phyloP scores from a whole-genome alignment of 2,329 filamentous ascomycete genomes.

The Trichoderma cornu-damae region DNA sequence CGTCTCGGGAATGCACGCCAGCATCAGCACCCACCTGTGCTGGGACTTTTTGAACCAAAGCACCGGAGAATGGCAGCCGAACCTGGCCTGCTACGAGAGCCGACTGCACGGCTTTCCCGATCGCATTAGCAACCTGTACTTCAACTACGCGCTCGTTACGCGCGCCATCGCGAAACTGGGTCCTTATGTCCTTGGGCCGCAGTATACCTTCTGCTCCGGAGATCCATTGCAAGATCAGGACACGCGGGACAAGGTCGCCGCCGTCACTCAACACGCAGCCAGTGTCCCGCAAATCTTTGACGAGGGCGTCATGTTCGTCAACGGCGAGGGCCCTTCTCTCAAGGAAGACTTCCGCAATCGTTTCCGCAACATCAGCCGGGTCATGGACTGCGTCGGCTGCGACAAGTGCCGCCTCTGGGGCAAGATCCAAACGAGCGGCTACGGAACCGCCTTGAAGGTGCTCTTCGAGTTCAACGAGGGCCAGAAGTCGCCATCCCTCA shows the following conservation, averaged over 20 bases:
- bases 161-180: slow-evolving; percentile 87
- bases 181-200: slow-evolving; percentile 60
- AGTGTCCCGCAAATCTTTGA: slow-evolving; percentile 81
- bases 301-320: slow-evolving; percentile 90
- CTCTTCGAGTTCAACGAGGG: slow-evolving; percentile 85
- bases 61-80: slow-evolving; percentile 88
- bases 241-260: slow-evolving; percentile 78
- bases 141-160: slow-evolving; percentile 95
- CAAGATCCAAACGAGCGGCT: slow-evolving; percentile 91
- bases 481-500: slow-evolving; percentile 63
- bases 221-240: slow-evolving; percentile 71
- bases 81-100: slow-evolving; percentile 79
- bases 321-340: slow-evolving; percentile 65
- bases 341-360: slow-evolving; percentile 98
- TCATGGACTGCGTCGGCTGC: slow-evolving; percentile 98
- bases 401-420: slow-evolving; percentile 99
- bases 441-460: slow-evolving; percentile 90
- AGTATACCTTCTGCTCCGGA: slow-evolving; percentile 89
- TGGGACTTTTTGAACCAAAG: slow-evolving; percentile 95
- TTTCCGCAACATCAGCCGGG: slow-evolving; percentile 90
- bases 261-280: slow-evolving; percentile 65
- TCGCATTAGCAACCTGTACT: slow-evolving; percentile 94
- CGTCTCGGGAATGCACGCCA: slow-evolving; percentile 95
- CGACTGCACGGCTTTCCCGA: slow-evolving; percentile 83
- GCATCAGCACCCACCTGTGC: slow-evolving; percentile 93